phyloP scores from a whole-genome alignment of 176 grass and related monocot species.

The Puccinellia tenuiflora region DNA sequence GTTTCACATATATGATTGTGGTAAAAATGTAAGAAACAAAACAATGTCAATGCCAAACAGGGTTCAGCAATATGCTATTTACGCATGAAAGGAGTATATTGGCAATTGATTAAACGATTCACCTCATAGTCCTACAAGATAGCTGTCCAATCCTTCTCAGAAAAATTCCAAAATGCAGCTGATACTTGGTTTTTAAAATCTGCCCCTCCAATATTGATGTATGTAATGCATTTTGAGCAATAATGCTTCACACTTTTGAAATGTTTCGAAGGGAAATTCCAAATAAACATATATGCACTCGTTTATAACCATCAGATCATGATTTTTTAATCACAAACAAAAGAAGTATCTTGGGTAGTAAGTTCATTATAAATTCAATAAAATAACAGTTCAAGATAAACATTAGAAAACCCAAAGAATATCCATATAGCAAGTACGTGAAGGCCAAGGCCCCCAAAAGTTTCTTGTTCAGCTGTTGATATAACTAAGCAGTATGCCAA shows the following conservation, averaged over 20 bases:
- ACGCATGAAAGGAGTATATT: neutral
- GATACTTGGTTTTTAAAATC: conserved; percentile 2
- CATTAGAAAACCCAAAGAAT: neutral
- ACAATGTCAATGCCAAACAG: conserved; percentile 10
- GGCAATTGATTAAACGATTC: neutral
- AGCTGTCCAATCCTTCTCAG: neutral
- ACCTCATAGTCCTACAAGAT: neutral
- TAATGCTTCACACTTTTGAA: neutral
- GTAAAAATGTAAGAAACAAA: neutral
- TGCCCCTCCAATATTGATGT: neutral
- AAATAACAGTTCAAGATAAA: neutral
- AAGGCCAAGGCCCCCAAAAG: neutral
- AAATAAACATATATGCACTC: neutral
- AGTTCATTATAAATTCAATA: neutral
- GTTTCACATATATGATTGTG: neutral
- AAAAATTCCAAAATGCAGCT: neutral
- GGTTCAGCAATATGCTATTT: neutral
- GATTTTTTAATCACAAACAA: neutral
- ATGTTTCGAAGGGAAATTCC: neutral
- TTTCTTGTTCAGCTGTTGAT: neutral
- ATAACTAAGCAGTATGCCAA: neutral
- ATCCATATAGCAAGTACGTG: neutral
- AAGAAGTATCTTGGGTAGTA: neutral
- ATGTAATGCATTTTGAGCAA: neutral
- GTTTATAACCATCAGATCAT: neutral